phyloP scores from a whole-genome alignment of 148 eudicot species.

The Diospyros lotus region DNA sequence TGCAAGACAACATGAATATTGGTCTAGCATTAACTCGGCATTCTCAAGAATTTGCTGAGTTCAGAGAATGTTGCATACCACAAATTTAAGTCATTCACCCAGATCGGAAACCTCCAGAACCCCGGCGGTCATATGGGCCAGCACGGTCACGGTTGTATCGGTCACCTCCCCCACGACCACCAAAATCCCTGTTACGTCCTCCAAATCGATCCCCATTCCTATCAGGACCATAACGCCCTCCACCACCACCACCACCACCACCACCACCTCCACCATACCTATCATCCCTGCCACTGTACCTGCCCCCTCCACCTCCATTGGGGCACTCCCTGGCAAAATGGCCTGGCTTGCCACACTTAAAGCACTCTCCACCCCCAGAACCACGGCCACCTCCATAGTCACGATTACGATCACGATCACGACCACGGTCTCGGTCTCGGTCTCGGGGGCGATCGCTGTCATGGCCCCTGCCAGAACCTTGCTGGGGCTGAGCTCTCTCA shows the following conservation, averaged over 20 bases:
- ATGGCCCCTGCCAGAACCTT: conserved; percentile 58
- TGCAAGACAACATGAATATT: conserved; percentile 23
- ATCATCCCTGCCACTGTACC: conserved; percentile 69
- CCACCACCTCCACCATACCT: conserved; percentile 40
- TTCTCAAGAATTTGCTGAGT: background rate
- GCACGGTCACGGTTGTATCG: conserved; percentile 81
- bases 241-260: conserved; percentile 36
- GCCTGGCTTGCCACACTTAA: conserved; percentile 62
- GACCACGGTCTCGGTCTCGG: conserved; percentile 49
- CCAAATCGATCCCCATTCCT: conserved; percentile 69
- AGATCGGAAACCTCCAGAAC: conserved; percentile 49
- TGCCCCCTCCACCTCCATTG: conserved; percentile 50
- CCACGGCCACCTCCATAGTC: conserved; percentile 68
- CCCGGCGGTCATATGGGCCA: conserved; percentile 84
- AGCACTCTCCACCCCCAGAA: conserved; percentile 75
- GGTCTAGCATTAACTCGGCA: background rate
- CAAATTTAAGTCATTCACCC: conserved; percentile 13
- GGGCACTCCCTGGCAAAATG: conserved; percentile 67
- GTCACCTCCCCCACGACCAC: conserved; percentile 74
- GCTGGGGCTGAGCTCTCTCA: conserved; percentile 86
- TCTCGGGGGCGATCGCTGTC: conserved; percentile 62
- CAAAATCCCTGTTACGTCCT: conserved; percentile 64
- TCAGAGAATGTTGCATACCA: conserved; percentile 3
- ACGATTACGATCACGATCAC: conserved; percentile 37
- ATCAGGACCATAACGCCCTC: conserved; percentile 67